Base-by-base conservation (phyloP, 148 eudicot species). In the Salicornia ramosissima region DNA sequence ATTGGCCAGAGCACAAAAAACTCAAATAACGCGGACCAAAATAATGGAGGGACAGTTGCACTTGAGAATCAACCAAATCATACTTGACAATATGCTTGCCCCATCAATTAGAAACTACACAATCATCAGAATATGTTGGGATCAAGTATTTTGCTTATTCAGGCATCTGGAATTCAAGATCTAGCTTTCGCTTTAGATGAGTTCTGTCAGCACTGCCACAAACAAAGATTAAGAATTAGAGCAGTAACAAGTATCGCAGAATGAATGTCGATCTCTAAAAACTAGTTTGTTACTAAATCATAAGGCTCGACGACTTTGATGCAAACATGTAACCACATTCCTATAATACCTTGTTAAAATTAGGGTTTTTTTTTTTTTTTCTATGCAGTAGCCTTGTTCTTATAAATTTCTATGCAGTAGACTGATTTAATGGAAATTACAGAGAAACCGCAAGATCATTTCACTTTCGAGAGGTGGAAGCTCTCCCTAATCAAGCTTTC, bases 161-260 rank as follows among this genome's bases (percentile, higher is more conserved):
- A 12, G 91, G 93, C 40, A 67, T 77, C 83, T 86, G 93, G 70
- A 93, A 93, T 69, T 93, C 98, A 69, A 90, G 95, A 80, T 93
- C 96, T 65, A 93, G 71, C 80, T 93, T 93, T 68, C 95, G 87
- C 85, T 93, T 93, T 31, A 93, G 81, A 81, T 88, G 96, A 47
- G 91, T 81, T 80, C 95, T 84, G 79, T 90, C 98, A 84, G 96
- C 95, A 79, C 98, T 93, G 86, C 72, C 78, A 76, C 1, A 75
- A 43, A 57, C 13, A 54, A 67, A 58, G 65, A 52, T 10, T 15
- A 65, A n/a, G 18, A 70, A 43, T 57, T 55, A 59, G 70, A 40
- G 30, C 31, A 34, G 13, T 15, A 33, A 39, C 56, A 19, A 66
- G 56, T 0, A 47, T 63, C 3, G 33, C 51, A 69, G 34, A 39